These are phyloP conservation scores for Ophiostoma sp. DNA, from an alignment of 2,329 filamentous ascomycete species.

Conservation along the genomic window DNA sequence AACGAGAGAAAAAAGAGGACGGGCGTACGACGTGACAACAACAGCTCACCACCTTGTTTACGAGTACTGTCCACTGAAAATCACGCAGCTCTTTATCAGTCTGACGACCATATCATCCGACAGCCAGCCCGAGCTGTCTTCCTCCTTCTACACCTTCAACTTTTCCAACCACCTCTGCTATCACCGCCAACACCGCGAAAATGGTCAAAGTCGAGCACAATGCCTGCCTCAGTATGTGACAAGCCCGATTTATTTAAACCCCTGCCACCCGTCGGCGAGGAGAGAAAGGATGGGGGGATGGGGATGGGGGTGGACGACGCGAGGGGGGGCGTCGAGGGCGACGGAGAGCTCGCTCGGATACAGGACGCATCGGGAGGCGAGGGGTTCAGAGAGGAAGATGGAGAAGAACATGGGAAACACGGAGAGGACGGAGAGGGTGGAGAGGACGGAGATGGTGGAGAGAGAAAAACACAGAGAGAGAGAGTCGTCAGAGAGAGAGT, in stretches of 20 bases:
- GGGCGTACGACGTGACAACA: neutral
- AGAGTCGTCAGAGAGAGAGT: neutral
- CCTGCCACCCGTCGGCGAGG: constrained; percentile 20
- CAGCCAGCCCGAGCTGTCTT: neutral
- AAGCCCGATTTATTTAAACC: constrained; percentile 20
- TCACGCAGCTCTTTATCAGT: constrained; percentile 21
- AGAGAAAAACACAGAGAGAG: constrained; percentile 9
- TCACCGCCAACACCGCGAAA: constrained; percentile 27
- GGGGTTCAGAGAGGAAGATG: neutral
- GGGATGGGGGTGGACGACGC: constrained; percentile 17
- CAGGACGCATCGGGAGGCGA: no score
- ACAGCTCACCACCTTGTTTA: no score
- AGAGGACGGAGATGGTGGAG: neutral
- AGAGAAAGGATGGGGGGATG: constrained; percentile 46
- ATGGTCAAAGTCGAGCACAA: constrained; percentile 55
- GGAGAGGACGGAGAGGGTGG: constrained; percentile 23
- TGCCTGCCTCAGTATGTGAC: constrained; percentile 55
- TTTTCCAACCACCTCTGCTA: constrained; percentile 26
- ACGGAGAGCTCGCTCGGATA: neutral
- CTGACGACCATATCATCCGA: neutral
- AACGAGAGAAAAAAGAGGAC: no score
- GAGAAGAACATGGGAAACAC: neutral
- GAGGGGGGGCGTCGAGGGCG: neutral
- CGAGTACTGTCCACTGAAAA: constrained; percentile 17
- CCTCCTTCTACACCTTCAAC: neutral